Percentiles rank a stretch among this genome's conserved stretches.
Conservation (phyloP, 768 basidiomycete species). For the Melanogaster broomeanus region DNA sequence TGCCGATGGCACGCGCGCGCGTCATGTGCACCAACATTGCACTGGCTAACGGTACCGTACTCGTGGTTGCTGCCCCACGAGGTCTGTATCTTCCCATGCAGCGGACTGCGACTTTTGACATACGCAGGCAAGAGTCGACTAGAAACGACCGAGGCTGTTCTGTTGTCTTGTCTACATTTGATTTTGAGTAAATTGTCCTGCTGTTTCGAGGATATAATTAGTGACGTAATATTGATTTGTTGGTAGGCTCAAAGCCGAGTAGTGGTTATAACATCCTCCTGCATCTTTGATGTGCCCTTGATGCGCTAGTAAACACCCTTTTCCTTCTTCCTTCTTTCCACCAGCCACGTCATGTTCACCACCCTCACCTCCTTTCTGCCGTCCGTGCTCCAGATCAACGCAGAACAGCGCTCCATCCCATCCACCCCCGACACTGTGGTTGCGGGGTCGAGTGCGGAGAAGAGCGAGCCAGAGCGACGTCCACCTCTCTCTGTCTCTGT, state of each 20-base stretch:
- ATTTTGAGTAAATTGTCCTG: too few species aligned
- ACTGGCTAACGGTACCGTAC: too few species aligned
- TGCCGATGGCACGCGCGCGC: too few species aligned
- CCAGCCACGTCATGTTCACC: conserved; percentile 57
- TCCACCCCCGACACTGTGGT: conserved; percentile 11
- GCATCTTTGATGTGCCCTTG: conserved; percentile 2
- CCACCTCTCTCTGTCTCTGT: conserved; percentile 13
- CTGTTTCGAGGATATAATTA: too few species aligned
- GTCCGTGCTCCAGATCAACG: conserved; percentile 41
- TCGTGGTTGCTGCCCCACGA: too few species aligned
- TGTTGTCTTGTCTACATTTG: too few species aligned
- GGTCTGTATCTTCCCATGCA: too few species aligned
- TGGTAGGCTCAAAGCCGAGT: neutral
- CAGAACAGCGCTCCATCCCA: conserved; percentile 22
- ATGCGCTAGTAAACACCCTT: conserved; percentile 14
- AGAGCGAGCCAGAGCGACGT: neutral
- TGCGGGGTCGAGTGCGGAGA: conserved; percentile 8
- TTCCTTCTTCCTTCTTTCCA: neutral
- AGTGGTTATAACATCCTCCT: neutral
- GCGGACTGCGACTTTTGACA: too few species aligned
- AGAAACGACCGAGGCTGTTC: too few species aligned
- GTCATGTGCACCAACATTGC: too few species aligned
- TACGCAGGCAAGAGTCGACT: too few species aligned
- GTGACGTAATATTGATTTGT: too few species aligned
- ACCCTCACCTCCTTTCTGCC: conserved; percentile 53